Evolutionary conservation across 108 stramenopile genomes (phyloP).

Genomic region (Cylindrotheca closterium): DNA sequence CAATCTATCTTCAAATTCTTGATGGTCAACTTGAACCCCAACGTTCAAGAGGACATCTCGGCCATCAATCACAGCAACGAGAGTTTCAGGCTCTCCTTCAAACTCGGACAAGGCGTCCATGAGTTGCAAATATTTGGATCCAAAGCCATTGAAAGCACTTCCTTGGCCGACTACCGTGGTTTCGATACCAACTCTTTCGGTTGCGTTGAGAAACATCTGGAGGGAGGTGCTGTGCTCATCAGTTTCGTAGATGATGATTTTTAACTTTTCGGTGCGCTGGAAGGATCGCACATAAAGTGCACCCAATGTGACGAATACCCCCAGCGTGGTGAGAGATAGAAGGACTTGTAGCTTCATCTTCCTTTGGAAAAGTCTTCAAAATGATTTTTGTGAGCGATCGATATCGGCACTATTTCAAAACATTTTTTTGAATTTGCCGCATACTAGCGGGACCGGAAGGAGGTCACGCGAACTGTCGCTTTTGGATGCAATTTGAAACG

Average conservation of each 20-base stretch:
- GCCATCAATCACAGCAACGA: neutral
- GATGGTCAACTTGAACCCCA: neutral
- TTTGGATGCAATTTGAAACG: too few relatives aligned
- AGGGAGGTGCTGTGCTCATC: neutral
- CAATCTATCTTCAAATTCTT: neutral
- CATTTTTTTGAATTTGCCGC: too few relatives aligned
- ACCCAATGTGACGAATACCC: neutral
- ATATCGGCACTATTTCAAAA: too few relatives aligned
- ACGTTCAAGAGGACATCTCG: neutral
- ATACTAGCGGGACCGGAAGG: too few relatives aligned
- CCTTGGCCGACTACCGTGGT: neutral
- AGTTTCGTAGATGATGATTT: neutral
- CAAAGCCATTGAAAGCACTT: neutral
- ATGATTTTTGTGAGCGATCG: neutral
- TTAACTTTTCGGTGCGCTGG: neutral
- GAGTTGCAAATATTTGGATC: neutral
- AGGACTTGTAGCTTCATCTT: neutral
- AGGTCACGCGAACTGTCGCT: too few relatives aligned
- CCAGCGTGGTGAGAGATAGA: neutral
- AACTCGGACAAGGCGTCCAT: neutral
- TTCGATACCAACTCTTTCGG: neutral
- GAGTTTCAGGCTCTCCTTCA: neutral
- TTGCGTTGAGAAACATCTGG: slow-evolving; percentile 1
- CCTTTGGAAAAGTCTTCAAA: neutral
- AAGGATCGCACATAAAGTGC: neutral